phyloP scores from a whole-genome alignment of 495 filamentous ascomycete species.

The Xylaria longipes region DNA sequence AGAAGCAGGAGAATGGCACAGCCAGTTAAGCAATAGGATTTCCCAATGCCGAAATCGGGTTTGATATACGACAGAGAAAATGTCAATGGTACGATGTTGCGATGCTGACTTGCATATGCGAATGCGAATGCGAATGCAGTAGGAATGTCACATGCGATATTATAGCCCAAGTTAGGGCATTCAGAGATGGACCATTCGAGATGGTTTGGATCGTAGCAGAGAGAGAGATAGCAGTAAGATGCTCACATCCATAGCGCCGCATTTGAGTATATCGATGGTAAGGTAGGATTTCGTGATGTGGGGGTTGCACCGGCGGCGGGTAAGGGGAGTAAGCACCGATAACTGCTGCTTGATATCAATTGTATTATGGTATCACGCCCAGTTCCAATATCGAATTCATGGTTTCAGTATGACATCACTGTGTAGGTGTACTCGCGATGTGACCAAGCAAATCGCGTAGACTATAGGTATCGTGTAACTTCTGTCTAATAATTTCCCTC shows the following conservation, averaged over 20 bases:
- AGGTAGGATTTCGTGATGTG: conserved; percentile 7
- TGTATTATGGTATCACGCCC: not conserved
- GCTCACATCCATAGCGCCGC: not conserved
- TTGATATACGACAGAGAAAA: not conserved
- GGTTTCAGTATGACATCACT: not conserved
- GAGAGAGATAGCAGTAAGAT: not conserved
- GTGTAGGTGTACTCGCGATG: not conserved
- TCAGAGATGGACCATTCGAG: not conserved
- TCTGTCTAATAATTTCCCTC: not conserved
- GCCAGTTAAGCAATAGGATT: not conserved
- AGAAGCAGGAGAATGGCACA: not conserved
- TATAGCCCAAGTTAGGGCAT: not conserved
- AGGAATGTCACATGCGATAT: not conserved
- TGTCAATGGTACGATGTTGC: not conserved
- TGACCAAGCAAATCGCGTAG: not conserved
- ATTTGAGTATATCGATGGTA: not conserved
- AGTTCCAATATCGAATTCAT: not conserved
- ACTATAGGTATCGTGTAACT: not conserved
- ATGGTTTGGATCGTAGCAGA: not conserved
- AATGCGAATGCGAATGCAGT: not conserved
- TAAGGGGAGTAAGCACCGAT: not conserved
- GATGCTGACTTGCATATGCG: not conserved
- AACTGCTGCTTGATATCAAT: not conserved
- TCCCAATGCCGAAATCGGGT: not conserved
- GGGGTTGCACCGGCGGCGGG: not conserved